Evolutionary conservation across 2,329 filamentous ascomycete species (phyloP), one percentile per base, ranked within the genome.

Genomic region (Scedosporium apiospermum): DNA sequence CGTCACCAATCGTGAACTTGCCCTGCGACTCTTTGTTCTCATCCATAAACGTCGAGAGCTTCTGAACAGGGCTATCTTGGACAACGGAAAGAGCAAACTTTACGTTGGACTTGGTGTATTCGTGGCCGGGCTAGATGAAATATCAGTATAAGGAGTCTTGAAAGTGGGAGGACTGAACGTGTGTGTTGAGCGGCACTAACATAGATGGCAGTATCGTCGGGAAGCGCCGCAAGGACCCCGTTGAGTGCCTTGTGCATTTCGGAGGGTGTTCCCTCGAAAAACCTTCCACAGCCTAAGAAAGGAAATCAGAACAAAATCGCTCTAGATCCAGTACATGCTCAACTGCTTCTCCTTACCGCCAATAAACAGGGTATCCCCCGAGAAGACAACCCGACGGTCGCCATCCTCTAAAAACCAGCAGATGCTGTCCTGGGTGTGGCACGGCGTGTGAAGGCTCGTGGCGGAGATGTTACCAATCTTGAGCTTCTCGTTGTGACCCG

Each of bases 361-460:
- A 71, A 96, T 93, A 77, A 99, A 99, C 44, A 99, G 79, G 0
- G 95, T 99, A 73, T 99, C 95, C 9, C 95, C 95, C 0, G 95
- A 98, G 71, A 99, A 99, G 3, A 99, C 91, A 6, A 83, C 93
- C 69, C 84, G 87, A 63, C 83, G 77, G 58, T 85, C 79, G 21
- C 86, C 87, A 70, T 99, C 93, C 75, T 96, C 85, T 79, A 95
- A 87, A 68, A 87, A 91, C 79, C 88, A 99, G 80, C 95, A 99
- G 72, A 99, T 96, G 74, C 93, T 97, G 77, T 99, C 95, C 77
- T 97, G 93, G 1, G 95, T 99, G 74, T 99, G 95, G 75, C 95
- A 99, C 1, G 95, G 95, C 12, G 95, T 99, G 76, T 98, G 90
- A n/a, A 98, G 79, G 26, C 90, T 89, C 72, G 85, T 93, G 63